Percentiles rank a stretch among this genome's conserved stretches.
Evolutionary conservation across 2,329 filamentous ascomycete species (phyloP).

Genomic region (Neofusicoccum umdonicola): DNA sequence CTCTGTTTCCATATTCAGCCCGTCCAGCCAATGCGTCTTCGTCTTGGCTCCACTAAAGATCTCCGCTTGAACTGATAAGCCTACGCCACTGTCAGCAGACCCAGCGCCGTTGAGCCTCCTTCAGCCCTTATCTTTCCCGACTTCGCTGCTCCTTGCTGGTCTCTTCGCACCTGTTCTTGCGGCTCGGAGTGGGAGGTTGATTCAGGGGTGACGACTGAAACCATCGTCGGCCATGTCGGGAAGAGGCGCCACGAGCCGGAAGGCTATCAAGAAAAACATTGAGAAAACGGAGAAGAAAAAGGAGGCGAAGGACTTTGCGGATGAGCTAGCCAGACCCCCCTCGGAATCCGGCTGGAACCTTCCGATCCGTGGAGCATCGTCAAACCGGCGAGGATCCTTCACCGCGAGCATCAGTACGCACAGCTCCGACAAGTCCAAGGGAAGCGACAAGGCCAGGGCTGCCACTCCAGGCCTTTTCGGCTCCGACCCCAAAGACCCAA

Average conservation of each 20-base stretch:
- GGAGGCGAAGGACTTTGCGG: constrained; percentile 30
- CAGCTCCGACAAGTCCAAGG: constrained; percentile 23
- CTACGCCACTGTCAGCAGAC: neutral
- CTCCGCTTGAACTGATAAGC: neutral
- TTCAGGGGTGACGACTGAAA: neutral
- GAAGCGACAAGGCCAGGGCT: constrained; percentile 5
- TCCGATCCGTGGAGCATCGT: neutral
- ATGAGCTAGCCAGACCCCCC: constrained; percentile 20
- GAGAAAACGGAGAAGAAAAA: constrained; percentile 40
- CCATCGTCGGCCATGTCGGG: constrained; percentile 33
- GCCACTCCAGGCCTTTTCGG: constrained; percentile 2
- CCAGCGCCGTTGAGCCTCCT: neutral
- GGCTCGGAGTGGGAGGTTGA: neutral
- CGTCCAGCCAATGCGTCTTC: neutral
- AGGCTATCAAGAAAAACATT: constrained; percentile 40
- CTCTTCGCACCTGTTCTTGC: too few species aligned
- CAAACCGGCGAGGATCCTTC: neutral
- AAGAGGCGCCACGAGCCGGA: constrained; percentile 39
- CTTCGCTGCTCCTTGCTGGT: neutral
- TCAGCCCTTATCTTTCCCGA: neutral
- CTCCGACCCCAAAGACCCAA: constrained; percentile 25
- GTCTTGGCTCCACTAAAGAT: constrained; percentile 4
- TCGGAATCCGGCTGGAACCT: constrained; percentile 15
- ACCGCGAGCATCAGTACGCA: constrained; percentile 25
- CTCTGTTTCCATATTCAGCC: neutral